Percentiles rank a stretch among this genome's conserved stretches.
These are phyloP conservation scores for Sugiyamaella smithiae DNA, from an alignment of 805 yeast genomes.

Conservation along the genomic window DNA sequence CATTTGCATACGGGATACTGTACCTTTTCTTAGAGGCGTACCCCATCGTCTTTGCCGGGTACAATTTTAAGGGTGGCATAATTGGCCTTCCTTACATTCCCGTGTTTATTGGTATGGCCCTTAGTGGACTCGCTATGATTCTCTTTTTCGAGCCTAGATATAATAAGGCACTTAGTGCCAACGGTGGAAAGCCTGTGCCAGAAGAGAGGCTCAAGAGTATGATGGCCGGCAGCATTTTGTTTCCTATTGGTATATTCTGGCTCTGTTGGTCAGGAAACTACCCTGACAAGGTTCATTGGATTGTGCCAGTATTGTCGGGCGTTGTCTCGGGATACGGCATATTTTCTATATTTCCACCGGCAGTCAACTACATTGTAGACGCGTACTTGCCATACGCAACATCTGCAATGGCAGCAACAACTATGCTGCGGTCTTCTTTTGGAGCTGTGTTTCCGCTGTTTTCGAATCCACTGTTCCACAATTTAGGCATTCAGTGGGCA, in stretches of 20 bases:
- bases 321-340: conserved; percentile 64
- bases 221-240: conserved; percentile 64
- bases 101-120: conserved; percentile 61
- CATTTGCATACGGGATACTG: conserved; percentile 75
- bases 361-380: conserved; percentile 70
- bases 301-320: conserved; percentile 68
- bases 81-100: conserved; percentile 77
- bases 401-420: conserved; percentile 71
- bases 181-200: conserved; percentile 61
- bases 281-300: conserved; percentile 70
- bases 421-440: conserved; percentile 62
- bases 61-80: conserved; percentile 55
- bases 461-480: conserved; percentile 64
- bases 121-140: conserved; percentile 57
- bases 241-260: conserved; percentile 82
- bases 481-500: conserved; percentile 74
- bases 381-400: conserved; percentile 69
- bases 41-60: conserved; percentile 67
- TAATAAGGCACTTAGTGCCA: conserved; percentile 42
- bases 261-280: conserved; percentile 84
- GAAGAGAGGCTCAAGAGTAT: conserved; percentile 77
- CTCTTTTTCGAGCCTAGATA: conserved; percentile 53
- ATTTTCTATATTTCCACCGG: conserved; percentile 63
- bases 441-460: conserved; percentile 74
- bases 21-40: conserved; percentile 70